phyloP scores from a whole-genome alignment of 371 early-diverging fungal genomes.

The Chytridium lagenaria region DNA sequence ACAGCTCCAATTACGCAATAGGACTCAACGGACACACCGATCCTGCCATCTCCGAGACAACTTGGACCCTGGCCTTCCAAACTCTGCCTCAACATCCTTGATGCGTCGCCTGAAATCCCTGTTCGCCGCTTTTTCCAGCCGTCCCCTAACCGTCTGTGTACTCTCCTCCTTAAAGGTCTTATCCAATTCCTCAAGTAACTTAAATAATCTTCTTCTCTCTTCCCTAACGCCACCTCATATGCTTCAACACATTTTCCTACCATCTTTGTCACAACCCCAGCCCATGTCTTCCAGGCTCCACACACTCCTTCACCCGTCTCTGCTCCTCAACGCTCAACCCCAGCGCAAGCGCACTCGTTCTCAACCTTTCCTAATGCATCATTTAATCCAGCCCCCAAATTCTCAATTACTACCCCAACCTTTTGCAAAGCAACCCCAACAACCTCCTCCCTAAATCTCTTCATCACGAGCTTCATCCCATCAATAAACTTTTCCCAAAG shows the following conservation, averaged over 20 bases:
- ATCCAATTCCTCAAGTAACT: background rate
- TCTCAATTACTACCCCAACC: background rate
- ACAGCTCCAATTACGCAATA: slow-evolving; percentile 14
- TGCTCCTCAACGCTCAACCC: slow-evolving; percentile 16
- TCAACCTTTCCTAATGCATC: slow-evolving; percentile 15
- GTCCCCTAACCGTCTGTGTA: background rate
- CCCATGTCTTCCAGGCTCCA: slow-evolving; percentile 11
- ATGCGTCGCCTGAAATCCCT: background rate
- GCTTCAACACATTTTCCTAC: slow-evolving; percentile 8
- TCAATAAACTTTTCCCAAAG: slow-evolving; percentile 1
- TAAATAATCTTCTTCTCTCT: background rate
- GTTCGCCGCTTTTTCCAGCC: slow-evolving; percentile 4
- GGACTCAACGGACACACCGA: slow-evolving; percentile 6
- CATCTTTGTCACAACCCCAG: slow-evolving; percentile 18
- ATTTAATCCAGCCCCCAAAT: background rate
- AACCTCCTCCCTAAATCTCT: background rate
- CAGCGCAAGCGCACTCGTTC: slow-evolving; percentile 1
- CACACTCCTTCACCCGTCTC: slow-evolving; percentile 6
- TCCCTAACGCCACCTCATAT: background rate
- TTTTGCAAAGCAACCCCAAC: background rate
- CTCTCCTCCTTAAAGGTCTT: background rate
- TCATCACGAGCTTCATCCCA: background rate
- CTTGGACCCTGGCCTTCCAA: background rate
- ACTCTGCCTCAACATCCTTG: slow-evolving; percentile 5
- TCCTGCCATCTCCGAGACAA: slow-evolving; percentile 10